Conservation (phyloP, 495 filamentous ascomycete genomes). For the Podospora pseudoanserina region DNA sequence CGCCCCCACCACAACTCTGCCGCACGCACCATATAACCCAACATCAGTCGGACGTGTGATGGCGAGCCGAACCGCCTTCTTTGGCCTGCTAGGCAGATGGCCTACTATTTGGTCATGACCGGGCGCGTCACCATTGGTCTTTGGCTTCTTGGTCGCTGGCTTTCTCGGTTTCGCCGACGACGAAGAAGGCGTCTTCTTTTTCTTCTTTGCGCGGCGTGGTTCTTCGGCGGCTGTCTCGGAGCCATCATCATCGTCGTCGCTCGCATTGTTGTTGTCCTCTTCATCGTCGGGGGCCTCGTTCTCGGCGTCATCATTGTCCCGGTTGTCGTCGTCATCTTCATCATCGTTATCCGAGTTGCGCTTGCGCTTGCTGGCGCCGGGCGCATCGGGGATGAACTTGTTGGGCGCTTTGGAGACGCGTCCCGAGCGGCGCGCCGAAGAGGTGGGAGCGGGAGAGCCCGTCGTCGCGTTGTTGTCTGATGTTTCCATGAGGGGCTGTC, state of each 20-base stretch:
- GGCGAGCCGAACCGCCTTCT: slow-evolving; percentile 51
- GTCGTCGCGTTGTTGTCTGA: slow-evolving; percentile 57
- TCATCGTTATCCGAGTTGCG: slow-evolving; percentile 49
- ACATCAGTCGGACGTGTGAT: slow-evolving; percentile 53
- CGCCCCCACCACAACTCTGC: background rate
- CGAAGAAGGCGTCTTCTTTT: slow-evolving; percentile 31
- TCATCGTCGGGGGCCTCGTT: slow-evolving; percentile 56
- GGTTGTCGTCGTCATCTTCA: slow-evolving; percentile 44
- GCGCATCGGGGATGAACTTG: slow-evolving; percentile 54
- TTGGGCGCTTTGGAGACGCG: slow-evolving; percentile 72
- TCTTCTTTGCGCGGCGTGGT: slow-evolving; percentile 28
- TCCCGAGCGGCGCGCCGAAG: slow-evolving; percentile 68
- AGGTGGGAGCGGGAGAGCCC: slow-evolving; percentile 46
- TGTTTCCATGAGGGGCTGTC: slow-evolving; percentile 48
- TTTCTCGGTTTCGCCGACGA: slow-evolving; percentile 48
- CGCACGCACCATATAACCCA: slow-evolving; percentile 70
- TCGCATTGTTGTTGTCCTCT: slow-evolving; percentile 45
- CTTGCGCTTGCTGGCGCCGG: slow-evolving; percentile 51
- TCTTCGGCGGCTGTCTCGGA: slow-evolving; percentile 45
- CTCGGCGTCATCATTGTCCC: slow-evolving; percentile 46
- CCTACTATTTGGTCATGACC: slow-evolving; percentile 25
- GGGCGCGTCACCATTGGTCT: slow-evolving; percentile 60
- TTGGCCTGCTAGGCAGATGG: slow-evolving; percentile 58
- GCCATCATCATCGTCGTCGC: slow-evolving; percentile 45
- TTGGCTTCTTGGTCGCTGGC: slow-evolving; percentile 69